Conservation (phyloP, 2,329 filamentous ascomycete genomes). For the Pseudogymnoascus sp. region DNA sequence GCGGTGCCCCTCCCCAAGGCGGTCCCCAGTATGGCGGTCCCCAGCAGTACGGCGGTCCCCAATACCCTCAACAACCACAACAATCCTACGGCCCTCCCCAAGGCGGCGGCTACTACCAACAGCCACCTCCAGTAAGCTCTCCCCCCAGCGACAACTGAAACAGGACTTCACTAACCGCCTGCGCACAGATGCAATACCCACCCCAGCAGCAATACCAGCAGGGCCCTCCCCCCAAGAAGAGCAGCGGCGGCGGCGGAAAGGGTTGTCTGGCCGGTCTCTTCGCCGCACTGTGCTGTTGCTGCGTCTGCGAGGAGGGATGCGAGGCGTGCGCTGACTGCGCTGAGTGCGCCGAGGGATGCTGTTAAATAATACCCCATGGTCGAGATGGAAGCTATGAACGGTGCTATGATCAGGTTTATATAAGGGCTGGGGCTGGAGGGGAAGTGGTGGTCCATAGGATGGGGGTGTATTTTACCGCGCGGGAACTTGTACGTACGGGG, state of each 20-base stretch:
- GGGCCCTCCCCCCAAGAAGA: conserved; percentile 32
- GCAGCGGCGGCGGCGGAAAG: conserved; percentile 30
- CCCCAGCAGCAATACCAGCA: conserved; percentile 41
- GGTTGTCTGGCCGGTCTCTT: conserved; percentile 41
- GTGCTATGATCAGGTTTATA: background rate
- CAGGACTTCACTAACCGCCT: background rate
- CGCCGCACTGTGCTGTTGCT: conserved; percentile 44
- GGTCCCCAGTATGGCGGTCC: conserved; percentile 25
- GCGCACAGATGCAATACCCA: conserved; percentile 38
- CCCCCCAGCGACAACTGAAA: background rate
- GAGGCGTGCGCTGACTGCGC: conserved; percentile 42
- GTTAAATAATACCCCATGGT: conserved; percentile 16
- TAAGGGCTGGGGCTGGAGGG: background rate
- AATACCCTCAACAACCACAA: conserved; percentile 18
- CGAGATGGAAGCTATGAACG: background rate
- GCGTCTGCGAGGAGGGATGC: conserved; percentile 43
- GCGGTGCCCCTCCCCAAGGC: conserved; percentile 30
- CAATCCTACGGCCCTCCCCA: conserved; percentile 15
- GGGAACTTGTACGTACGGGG: background rate
- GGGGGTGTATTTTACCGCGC: background rate
- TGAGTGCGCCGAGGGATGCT: conserved; percentile 26
- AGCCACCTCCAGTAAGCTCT: conserved; percentile 15
- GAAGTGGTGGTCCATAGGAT: too few relatives aligned
- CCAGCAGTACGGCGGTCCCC: conserved; percentile 19
- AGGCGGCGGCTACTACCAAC: conserved; percentile 17